Conservation (phyloP, 305 asterid species). For the Solanum hybrid region DNA sequence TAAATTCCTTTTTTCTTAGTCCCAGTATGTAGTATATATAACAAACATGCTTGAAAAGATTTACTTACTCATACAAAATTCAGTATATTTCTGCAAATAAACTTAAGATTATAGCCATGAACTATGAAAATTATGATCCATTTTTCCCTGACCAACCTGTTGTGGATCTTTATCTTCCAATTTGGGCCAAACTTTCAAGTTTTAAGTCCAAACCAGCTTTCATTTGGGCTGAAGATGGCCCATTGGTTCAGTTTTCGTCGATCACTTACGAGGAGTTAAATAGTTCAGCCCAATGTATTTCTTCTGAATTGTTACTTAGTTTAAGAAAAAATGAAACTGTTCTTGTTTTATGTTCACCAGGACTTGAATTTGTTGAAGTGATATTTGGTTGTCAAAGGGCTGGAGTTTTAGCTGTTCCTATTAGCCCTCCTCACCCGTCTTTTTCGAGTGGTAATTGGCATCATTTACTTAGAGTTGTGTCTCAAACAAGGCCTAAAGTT, state of each 20-base stretch:
- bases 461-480: slow-evolving; percentile 50
- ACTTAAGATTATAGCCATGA: slow-evolving; percentile 20
- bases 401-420: slow-evolving; percentile 48
- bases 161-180: slow-evolving; percentile 72
- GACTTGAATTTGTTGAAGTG: slow-evolving; percentile 52
- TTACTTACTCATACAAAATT: background rate
- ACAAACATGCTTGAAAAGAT: background rate
- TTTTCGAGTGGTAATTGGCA: slow-evolving; percentile 18
- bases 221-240: slow-evolving; percentile 46
- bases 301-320: slow-evolving; percentile 25
- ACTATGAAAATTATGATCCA: slow-evolving; percentile 62
- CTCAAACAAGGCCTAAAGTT: slow-evolving; percentile 67
- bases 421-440: slow-evolving; percentile 45
- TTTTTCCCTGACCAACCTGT: slow-evolving; percentile 67
- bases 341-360: slow-evolving; percentile 46
- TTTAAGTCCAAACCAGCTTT: slow-evolving; percentile 68
- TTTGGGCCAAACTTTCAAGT: slow-evolving; percentile 55
- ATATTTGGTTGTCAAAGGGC: slow-evolving; percentile 69
- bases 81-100: background rate
- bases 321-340: slow-evolving; percentile 41
- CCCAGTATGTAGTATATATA: background rate
- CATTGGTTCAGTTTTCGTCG: background rate
- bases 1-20: background rate
- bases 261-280: slow-evolving; percentile 50
- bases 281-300: slow-evolving; percentile 34